Base-by-base conservation (phyloP, 805 yeast genomes). In the Barnettozyma sucrosica region DNA sequence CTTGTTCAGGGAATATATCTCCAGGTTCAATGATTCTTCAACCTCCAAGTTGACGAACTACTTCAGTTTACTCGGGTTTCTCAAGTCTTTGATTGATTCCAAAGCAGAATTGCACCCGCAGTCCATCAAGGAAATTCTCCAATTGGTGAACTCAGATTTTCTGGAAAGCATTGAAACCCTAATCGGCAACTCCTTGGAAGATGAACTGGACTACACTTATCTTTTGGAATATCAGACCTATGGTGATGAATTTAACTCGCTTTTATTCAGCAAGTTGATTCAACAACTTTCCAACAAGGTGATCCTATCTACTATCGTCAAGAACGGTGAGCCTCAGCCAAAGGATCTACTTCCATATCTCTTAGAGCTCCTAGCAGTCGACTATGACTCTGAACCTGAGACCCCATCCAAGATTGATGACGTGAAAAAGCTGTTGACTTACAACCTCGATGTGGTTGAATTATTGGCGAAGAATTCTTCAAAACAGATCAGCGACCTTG, bases 11-110 rank as follows among this genome's bases (percentile, higher is more conserved):
- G 39, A 48, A 21, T 70, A 63, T 48, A 45, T 70, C 8, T 44
- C 48, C 2, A 43, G 50, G 19, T 52, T 55, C 16, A 53, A 51
- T 28, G 48, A 48, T 5, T 37, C 55, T 2, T 43, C 44, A 1
- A 42, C 45, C 5, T 37, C 56, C 19, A 51, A 52, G 20, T 36
- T 62, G 23, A 36, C 58, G 2, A 43, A 56, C 34, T 57, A 60
- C 23, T 66, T 70, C 50, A 69, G 72, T 41, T 54, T 70, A 7
- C 37, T 67, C 3, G 76, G 76, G 0, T 67, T 70, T 43, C 45
- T 71, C 41, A 65, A 63, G 45, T 66, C 74, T 23, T 45, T 55
- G 43, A 50, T 46, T 11, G 59, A 54, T 43, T 43, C 59, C 2
- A 45, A 55, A 4, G 45, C 57, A 6, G 53, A 40, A 45, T 36